phyloP scores from a whole-genome alignment of 1,284 basidiomycete genomes.

The Ustilago tritici region DNA sequence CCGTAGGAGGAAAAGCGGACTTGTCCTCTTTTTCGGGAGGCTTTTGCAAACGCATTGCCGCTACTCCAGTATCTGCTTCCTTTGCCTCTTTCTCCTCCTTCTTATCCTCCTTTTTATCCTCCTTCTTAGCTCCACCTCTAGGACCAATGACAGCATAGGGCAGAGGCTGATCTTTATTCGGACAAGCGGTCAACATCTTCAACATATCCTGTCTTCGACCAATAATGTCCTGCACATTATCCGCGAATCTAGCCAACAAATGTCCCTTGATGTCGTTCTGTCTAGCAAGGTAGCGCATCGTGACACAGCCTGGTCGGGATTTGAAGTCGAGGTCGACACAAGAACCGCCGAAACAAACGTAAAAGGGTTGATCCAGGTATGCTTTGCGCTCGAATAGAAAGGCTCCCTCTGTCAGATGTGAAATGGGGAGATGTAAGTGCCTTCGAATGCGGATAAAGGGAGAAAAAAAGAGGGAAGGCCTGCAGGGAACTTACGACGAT shows the following conservation, averaged over 20 bases:
- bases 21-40: not conserved
- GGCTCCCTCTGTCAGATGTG: slow-evolving; percentile 20
- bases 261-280: slow-evolving; percentile 1
- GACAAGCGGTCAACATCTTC: slow-evolving; percentile 16
- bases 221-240: slow-evolving; percentile 4
- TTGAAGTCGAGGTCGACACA: slow-evolving; percentile 27
- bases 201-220: slow-evolving; percentile 24
- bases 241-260: slow-evolving; percentile 33
- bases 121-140: not conserved
- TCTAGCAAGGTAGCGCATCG: slow-evolving; percentile 14
- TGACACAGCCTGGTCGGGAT: slow-evolving; percentile 11
- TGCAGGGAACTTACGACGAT: slow-evolving; percentile 26
- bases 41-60: too few relatives aligned
- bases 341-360: slow-evolving; percentile 32
- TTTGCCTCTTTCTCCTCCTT: not conserved
- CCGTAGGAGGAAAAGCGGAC: not conserved
- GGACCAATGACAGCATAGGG: slow-evolving; percentile 34
- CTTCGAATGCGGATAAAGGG: not conserved
- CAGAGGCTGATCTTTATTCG: not conserved
- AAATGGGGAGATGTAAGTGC: not conserved
- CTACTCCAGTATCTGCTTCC: not conserved
- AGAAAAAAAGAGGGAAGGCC: not conserved
- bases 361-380: slow-evolving; percentile 2
- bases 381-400: slow-evolving; percentile 22
- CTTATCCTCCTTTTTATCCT: not conserved